These are phyloP conservation scores for Pseudohalonectria lignicola DNA, from an alignment of 2,329 filamentous ascomycete species.

Conservation along the genomic window DNA sequence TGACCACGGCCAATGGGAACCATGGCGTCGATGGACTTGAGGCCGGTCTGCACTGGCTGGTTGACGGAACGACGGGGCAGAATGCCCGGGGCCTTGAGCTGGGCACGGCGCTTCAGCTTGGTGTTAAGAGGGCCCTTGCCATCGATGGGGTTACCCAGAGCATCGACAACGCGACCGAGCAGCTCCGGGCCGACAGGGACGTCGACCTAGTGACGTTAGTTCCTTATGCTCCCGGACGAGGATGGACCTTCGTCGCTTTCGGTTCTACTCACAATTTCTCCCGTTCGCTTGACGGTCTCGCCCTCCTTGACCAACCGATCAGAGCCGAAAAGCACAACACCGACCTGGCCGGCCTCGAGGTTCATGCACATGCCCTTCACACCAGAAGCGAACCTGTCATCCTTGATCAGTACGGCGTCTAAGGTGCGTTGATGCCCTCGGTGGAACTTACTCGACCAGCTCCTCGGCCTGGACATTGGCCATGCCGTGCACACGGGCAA, in stretches of 20 bases:
- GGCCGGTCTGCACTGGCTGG: slow-evolving; percentile 97
- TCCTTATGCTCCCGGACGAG: too few relatives aligned
- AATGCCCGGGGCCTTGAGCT: slow-evolving; percentile 98
- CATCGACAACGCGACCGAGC: slow-evolving; percentile 96
- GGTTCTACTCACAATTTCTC: slow-evolving; percentile 88
- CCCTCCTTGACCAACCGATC: slow-evolving; percentile 99
- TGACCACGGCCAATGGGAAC: slow-evolving; percentile 99
- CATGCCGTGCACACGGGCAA: slow-evolving; percentile 99
- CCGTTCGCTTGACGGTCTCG: slow-evolving; percentile 99
- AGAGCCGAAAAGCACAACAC: slow-evolving; percentile 99
- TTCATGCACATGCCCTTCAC: slow-evolving; percentile 99
- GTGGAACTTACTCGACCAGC: slow-evolving; percentile 93
- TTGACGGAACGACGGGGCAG: slow-evolving; percentile 94
- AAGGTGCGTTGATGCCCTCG: too few relatives aligned
- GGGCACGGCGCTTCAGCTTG: slow-evolving; percentile 86
- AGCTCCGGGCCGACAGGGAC: slow-evolving; percentile 87
- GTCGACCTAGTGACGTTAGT: slow-evolving; percentile 85
- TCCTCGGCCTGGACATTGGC: slow-evolving; percentile 99
- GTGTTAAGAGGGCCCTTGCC: slow-evolving; percentile 96
- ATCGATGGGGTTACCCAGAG: slow-evolving; percentile 97
- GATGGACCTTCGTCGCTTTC: too few relatives aligned
- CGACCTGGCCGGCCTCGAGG: slow-evolving; percentile 99
- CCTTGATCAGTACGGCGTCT: too few relatives aligned
- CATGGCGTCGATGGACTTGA: slow-evolving; percentile 99
- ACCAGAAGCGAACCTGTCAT: slow-evolving; percentile 97